Evolutionary conservation across 441 rosid genomes (phyloP).

Genomic region (Arabidopsis lyrata): DNA sequence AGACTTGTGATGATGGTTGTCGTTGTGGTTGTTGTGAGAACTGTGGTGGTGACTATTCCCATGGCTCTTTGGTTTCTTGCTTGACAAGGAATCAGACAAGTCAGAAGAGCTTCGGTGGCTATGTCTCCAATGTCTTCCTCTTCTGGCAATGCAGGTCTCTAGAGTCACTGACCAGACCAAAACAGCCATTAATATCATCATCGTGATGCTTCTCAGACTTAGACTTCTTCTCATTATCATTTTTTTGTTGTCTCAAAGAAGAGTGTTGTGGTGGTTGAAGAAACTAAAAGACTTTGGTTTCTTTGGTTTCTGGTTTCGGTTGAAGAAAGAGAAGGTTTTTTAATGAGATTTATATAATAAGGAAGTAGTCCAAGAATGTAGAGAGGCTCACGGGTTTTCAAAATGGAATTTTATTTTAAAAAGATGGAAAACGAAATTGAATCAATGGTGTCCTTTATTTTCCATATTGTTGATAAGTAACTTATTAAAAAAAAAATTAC

Average conservation of each 20-base stretch:
- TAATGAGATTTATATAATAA: slow-evolving; percentile 64
- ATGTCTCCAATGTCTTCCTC: slow-evolving; percentile 83
- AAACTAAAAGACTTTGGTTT: slow-evolving; percentile 28
- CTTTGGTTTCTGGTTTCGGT: slow-evolving; percentile 4
- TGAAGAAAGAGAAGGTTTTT: slow-evolving; percentile 45
- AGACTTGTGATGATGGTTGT: slow-evolving; percentile 48
- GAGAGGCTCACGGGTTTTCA: slow-evolving; percentile 47
- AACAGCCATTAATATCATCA: slow-evolving; percentile 62
- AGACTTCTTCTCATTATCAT: slow-evolving; percentile 51
- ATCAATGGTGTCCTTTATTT: slow-evolving; percentile 47
- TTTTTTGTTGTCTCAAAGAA: slow-evolving; percentile 23
- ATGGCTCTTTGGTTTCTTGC: slow-evolving; percentile 65
- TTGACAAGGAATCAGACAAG: slow-evolving; percentile 52
- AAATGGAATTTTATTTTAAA: slow-evolving; percentile 27
- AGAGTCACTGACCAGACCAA: slow-evolving; percentile 74
- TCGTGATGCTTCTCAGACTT: slow-evolving; percentile 56
- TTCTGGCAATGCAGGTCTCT: slow-evolving; percentile 85
- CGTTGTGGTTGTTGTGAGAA: slow-evolving; percentile 33
- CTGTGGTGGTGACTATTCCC: slow-evolving; percentile 46
- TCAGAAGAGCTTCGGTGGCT: slow-evolving; percentile 45
- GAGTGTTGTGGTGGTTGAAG: slow-evolving; percentile 26
- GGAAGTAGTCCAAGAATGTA: slow-evolving; percentile 46
- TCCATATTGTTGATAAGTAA: slow-evolving; percentile 17
- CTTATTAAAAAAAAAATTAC: not conserved
- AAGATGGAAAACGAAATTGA: slow-evolving; percentile 22